Conservation (phyloP, 1,284 basidiomycete genomes). For the Takashimella koratensis region DNA sequence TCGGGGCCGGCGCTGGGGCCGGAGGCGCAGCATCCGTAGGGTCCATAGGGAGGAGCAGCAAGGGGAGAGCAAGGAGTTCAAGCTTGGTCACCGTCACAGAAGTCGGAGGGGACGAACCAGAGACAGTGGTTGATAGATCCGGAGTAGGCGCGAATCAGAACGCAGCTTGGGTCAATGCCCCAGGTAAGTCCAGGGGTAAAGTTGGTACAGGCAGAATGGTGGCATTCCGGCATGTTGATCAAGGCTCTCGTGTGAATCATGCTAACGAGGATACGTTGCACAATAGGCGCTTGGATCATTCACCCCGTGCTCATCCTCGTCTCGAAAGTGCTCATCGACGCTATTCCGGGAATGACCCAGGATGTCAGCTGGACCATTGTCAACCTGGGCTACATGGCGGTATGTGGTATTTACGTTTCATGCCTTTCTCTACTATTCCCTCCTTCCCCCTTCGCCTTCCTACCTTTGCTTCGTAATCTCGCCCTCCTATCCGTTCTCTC, state of each 20-base stretch:
- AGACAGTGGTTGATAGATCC: slow-evolving; percentile 71
- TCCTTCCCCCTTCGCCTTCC: no score
- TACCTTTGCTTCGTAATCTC: not conserved
- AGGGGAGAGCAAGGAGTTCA: slow-evolving; percentile 63
- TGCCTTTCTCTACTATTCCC: no score
- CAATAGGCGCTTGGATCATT: slow-evolving; percentile 90
- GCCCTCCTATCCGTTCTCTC: slow-evolving; percentile 4
- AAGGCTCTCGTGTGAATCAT: no score
- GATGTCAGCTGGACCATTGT: slow-evolving; percentile 95
- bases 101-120: slow-evolving; percentile 70
- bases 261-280: no score
- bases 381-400: slow-evolving; percentile 86
- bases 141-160: slow-evolving; percentile 85
- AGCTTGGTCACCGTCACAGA: slow-evolving; percentile 86
- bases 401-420: no score
- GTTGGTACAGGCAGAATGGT: no score
- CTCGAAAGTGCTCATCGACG: slow-evolving; percentile 91
- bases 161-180: slow-evolving; percentile 97
- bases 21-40: no score
- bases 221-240: no score
- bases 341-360: slow-evolving; percentile 88
- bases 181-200: slow-evolving; percentile 59
- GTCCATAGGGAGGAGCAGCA: not conserved
- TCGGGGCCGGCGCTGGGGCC: no score
- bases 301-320: slow-evolving; percentile 87